These are phyloP conservation scores for Coelomomyces lativittatus DNA, from an alignment of 371 early-diverging fungal genomes.

Conservation along the genomic window DNA sequence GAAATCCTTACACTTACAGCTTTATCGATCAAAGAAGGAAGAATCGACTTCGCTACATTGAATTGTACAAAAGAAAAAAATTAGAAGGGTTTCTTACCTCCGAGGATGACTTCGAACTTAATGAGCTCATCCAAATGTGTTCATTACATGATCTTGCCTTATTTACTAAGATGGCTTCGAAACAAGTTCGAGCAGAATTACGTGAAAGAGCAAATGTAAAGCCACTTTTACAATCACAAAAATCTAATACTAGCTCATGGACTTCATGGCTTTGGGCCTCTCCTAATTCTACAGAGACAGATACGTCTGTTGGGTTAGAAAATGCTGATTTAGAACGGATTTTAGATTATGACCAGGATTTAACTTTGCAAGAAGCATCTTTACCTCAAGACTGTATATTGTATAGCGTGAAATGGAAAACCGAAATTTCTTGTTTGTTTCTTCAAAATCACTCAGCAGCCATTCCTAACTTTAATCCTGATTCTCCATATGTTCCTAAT, in stretches of 20 bases:
- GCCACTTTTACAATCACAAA: too few relatives aligned
- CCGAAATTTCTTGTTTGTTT: not conserved
- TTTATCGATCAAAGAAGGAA: conserved; percentile 64
- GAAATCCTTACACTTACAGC: conserved; percentile 68
- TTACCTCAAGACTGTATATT: conserved; percentile 8
- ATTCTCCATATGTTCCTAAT: not conserved
- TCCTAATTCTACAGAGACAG: not conserved
- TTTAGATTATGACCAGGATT: conserved; percentile 47
- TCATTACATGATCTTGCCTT: conserved; percentile 74
- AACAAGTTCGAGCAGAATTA: too few relatives aligned
- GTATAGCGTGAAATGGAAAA: not conserved
- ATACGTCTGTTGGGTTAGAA: not conserved
- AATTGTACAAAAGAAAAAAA: conserved; percentile 51
- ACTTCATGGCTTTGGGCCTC: not conserved
- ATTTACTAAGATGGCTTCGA: conserved; percentile 65
- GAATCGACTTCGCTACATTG: conserved; percentile 59
- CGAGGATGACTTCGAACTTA: conserved; percentile 29
- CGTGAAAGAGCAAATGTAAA: too few relatives aligned
- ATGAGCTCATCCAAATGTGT: conserved; percentile 53
- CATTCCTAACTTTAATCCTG: not conserved
- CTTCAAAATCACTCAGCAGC: not conserved
- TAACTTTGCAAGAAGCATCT: conserved; percentile 55
- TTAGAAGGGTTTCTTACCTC: conserved; percentile 6
- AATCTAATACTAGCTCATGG: too few relatives aligned
- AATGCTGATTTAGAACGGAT: conserved; percentile 37